These are phyloP conservation scores for Sporopachydermia lactativora DNA, from an alignment of 805 yeast species.

Conservation along the genomic window DNA sequence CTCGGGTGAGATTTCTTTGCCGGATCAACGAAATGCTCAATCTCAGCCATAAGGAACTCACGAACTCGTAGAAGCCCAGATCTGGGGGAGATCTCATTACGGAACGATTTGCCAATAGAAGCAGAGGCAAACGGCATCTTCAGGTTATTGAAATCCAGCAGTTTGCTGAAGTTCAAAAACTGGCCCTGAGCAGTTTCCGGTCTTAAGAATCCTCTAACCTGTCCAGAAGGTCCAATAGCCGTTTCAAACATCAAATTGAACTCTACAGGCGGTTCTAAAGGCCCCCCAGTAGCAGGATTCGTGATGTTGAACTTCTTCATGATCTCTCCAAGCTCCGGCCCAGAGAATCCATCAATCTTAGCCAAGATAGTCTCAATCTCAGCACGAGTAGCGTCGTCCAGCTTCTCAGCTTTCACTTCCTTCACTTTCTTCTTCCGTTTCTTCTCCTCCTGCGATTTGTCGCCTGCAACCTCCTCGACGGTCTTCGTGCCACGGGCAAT, in stretches of 20 bases:
- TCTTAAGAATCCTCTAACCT: conserved; percentile 85
- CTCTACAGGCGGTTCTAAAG: conserved; percentile 80
- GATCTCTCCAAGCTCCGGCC: conserved; percentile 81
- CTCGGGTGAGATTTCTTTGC: conserved; percentile 68
- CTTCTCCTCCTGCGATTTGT: conserved; percentile 53
- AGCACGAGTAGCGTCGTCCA: conserved; percentile 62
- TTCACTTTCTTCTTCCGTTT: conserved; percentile 94
- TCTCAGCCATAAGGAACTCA: conserved; percentile 98
- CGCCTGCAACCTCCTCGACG: conserved; percentile 23
- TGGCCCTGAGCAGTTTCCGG: conserved; percentile 99
- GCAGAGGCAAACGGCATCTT: conserved; percentile 99
- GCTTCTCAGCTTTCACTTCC: conserved; percentile 78
- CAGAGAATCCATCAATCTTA: conserved; percentile 90
- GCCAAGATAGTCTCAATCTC: conserved; percentile 85
- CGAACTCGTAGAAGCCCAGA: conserved; percentile 96
- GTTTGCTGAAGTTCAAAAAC: conserved; percentile 86
- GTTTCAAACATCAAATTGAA: conserved; percentile 99
- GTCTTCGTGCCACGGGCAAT: conserved; percentile 72
- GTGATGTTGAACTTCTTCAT: conserved; percentile 71
- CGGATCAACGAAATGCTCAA: conserved; percentile 97
- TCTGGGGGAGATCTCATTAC: conserved; percentile 98
- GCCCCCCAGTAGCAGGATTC: conserved; percentile 84
- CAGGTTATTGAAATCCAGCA: conserved; percentile 87
- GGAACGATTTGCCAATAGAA: conserved; percentile 94
- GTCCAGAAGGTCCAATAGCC: conserved; percentile 98